Base-by-base conservation (phyloP, 352 stramenopile species). In the Phytopythium sindhum region DNA sequence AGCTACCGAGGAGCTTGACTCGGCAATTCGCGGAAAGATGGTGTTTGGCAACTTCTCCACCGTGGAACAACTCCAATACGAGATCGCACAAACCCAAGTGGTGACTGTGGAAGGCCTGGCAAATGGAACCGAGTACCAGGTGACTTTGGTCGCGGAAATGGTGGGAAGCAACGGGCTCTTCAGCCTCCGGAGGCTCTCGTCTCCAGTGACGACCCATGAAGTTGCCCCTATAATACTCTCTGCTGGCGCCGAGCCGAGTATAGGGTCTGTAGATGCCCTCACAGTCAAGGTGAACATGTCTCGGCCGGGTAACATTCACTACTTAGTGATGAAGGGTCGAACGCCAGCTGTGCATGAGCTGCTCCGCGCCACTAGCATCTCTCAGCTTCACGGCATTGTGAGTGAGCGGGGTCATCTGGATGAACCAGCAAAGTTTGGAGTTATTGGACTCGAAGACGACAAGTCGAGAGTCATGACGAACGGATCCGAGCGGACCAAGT, bases 221-320 rank as follows among this genome's bases (percentile, higher is more conserved):
- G 54, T 52, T 51, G 70, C 86, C 0, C 86, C 86, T n/a, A 48
- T 26, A 2, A 80, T 93, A 39, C 10, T 70, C 19, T 50, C 66
- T 15, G 74, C 81, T 8, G 56, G 45, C 9, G 67, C 64, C 0
- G 57, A 66, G 10, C 64, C 86, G 0, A 78, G 66, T 21, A 86
- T 91, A 41, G 73, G 67, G 62, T 85, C 71, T 19, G 83, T 90
- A 9, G 57, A 75, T 24, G 69, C 74, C 0, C 67, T 93, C 2
- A 69, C 73, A 23, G 59, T 90, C 9, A 64, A 50, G 0, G 67
- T 86, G 1, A 74, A 84, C 33, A 53, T 92, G 29, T 64, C 79
- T 42, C 68, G 61, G 5, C 39, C 67, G 14, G 84, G 71, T 4
- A 83, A 82, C 31, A 63, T 91, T 11, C 83, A 93, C 55, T 93